phyloP scores from a whole-genome alignment of 352 stramenopile genomes.

The Pythium pyrilobum region DNA sequence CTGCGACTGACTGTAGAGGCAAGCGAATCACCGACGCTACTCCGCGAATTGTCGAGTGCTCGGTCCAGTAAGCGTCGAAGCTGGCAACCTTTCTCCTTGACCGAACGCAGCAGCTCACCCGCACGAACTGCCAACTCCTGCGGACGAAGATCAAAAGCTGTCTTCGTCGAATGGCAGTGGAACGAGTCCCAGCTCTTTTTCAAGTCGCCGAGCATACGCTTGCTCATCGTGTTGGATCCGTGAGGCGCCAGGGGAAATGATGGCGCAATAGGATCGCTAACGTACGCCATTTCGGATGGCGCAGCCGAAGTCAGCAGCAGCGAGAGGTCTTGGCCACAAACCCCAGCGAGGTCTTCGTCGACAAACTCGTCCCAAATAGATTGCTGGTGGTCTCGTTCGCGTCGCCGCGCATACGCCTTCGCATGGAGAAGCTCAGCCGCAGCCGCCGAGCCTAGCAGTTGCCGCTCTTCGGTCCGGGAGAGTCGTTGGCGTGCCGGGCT shows the following conservation, averaged over 20 bases:
- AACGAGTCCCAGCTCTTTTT: constrained; percentile 29
- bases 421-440: neutral
- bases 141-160: too few relatives aligned
- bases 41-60: too few relatives aligned
- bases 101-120: too few relatives aligned
- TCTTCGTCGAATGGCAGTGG: neutral
- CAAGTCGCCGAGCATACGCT: constrained; percentile 34
- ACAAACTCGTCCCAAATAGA: too few relatives aligned
- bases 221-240: constrained; percentile 24
- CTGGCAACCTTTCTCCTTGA: too few relatives aligned
- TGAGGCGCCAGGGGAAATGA: constrained; percentile 21
- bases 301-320: neutral
- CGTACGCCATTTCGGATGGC: too few relatives aligned
- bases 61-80: constrained; percentile 6
- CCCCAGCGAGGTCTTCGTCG: too few relatives aligned
- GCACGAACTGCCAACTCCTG: neutral
- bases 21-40: constrained; percentile 10
- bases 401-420: neutral
- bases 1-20: constrained; percentile 21
- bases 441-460: neutral
- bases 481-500: neutral
- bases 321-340: too few relatives aligned
- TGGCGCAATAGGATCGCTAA: too few relatives aligned
- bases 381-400: neutral
- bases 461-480: neutral